These are phyloP conservation scores for Hypomontagnella submonticulosa DNA, from an alignment of 495 filamentous ascomycete genomes.

Conservation along the genomic window DNA sequence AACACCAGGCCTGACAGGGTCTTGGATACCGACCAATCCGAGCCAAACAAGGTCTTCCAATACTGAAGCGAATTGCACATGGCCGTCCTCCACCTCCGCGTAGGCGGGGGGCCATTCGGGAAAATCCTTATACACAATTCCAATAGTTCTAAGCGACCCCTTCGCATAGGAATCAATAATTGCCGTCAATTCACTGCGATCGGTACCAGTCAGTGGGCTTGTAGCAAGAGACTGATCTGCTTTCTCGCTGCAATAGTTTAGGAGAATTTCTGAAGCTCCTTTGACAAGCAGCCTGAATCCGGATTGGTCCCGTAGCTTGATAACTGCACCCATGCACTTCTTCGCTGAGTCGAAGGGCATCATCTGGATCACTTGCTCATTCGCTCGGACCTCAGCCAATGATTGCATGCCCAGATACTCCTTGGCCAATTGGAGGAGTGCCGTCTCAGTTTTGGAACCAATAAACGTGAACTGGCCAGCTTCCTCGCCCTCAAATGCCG, in stretches of 20 bases:
- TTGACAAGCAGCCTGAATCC: conserved; percentile 75
- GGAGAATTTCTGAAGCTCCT: conserved; percentile 77
- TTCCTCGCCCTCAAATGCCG: conserved; percentile 76
- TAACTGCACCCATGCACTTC: conserved; percentile 79
- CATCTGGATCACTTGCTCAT: conserved; percentile 67
- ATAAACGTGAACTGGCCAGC: conserved; percentile 69
- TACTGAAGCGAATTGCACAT: conserved; percentile 73
- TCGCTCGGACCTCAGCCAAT: conserved; percentile 66
- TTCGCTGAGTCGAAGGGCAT: conserved; percentile 75
- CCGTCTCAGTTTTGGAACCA: conserved; percentile 82
- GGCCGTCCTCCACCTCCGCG: conserved; percentile 66
- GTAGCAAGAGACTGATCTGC: conserved; percentile 41
- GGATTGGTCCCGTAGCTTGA: conserved; percentile 55
- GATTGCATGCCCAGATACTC: conserved; percentile 72
- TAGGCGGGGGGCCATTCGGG: conserved; percentile 76
- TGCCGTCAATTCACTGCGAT: conserved; percentile 54
- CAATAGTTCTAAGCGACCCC: conserved; percentile 79
- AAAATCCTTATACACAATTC: conserved; percentile 78
- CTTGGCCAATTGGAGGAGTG: conserved; percentile 71
- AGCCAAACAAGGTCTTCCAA: conserved; percentile 75
- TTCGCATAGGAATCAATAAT: conserved; percentile 73
- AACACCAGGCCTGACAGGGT: conserved; percentile 80
- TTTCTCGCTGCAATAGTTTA: conserved; percentile 65
- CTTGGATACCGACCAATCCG: conserved; percentile 79
- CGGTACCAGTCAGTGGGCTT: conserved; percentile 49